phyloP scores from a whole-genome alignment of 345 rosid genomes.

The Corymbia maculata region DNA sequence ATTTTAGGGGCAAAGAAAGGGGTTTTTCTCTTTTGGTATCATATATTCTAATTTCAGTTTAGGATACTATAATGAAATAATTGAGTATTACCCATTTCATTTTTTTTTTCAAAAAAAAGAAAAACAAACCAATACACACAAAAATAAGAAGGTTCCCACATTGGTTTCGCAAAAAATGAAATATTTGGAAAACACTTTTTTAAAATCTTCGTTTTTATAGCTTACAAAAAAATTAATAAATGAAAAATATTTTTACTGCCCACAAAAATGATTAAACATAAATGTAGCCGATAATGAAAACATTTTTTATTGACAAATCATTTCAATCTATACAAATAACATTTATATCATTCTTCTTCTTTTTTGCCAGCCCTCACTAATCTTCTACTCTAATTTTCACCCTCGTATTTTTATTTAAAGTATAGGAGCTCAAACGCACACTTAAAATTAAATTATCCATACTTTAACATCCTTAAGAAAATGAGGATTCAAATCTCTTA shows the following conservation, averaged over 20 bases:
- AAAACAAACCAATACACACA: neutral
- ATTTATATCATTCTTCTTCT: no score
- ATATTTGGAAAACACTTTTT: rapidly evolving
- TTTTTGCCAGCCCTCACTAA: no score
- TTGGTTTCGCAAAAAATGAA: rapidly evolving
- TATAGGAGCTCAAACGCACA: no score
- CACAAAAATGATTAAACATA: neutral
- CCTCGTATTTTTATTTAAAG: no score
- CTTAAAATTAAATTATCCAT: no score
- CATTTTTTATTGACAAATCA: neutral
- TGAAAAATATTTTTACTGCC: no score
- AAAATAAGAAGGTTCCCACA: no score
- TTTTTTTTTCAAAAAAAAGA: neutral
- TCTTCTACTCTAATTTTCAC: no score
- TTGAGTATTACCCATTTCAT: neutral
- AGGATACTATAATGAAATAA: neutral
- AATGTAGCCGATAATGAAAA: no score
- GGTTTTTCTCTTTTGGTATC: neutral
- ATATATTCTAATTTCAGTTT: neutral
- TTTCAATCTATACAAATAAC: no score
- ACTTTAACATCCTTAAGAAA: no score
- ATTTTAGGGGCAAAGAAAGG: neutral
- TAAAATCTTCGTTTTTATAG: rapidly evolving
- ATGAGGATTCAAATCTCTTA: no score
- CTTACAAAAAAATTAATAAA: rapidly evolving